Base-by-base conservation (phyloP, 75 land plant species). In the Gnetum montanum region DNA sequence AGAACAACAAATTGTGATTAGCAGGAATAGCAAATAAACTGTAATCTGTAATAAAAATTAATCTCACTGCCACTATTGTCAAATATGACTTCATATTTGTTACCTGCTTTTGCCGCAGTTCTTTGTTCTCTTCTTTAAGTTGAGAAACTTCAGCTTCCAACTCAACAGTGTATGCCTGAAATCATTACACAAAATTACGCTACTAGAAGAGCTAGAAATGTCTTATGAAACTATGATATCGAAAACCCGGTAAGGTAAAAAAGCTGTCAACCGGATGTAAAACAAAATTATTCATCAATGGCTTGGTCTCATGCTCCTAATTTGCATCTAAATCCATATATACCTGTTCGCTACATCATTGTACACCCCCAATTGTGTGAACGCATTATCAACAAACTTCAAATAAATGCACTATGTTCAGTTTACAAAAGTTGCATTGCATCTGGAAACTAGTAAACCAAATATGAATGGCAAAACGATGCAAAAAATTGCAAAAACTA, bases 61-160 rank as follows among this genome's bases (percentile, higher is more conserved):
- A 58, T n/a, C 4, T 25, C 10, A 35, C 34, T 25, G 8, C n/a
- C 53, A 35, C 0, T 22, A 3, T 27, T 25, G 6, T 5, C 13
- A 8, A 27, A 26, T 18, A 44, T 12, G 6, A 12, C 18, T 2
- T 5, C 13, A 8, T 18, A 26, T 18, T 37, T 12, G 6, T 6
- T 59, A 77, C 80, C 80, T 46, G 76, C 57, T 70, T 73, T 64
- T 66, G 71, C 67, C 57, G 52, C 48, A 85, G 53, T 54, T 67
- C 74, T 37, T 57, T 38, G 55, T 85, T 81, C 55, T 81, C 79
- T 54, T 85, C 86, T 61, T 82, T 85, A n/a, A 85, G 73, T 49
- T 81, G 76, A 50, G 89, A 62, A 23, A 85, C 79, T 68, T 85
- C 89, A 56, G 85, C 79, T 73, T 85, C 89, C 71, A 85, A 56